A percentile compares a stretch with the other conserved stretches of the same genome.
These are phyloP conservation scores for Tilletiopsis washingtonensis DNA, from an alignment of 1,284 basidiomycete genomes.

Conservation along the genomic window DNA sequence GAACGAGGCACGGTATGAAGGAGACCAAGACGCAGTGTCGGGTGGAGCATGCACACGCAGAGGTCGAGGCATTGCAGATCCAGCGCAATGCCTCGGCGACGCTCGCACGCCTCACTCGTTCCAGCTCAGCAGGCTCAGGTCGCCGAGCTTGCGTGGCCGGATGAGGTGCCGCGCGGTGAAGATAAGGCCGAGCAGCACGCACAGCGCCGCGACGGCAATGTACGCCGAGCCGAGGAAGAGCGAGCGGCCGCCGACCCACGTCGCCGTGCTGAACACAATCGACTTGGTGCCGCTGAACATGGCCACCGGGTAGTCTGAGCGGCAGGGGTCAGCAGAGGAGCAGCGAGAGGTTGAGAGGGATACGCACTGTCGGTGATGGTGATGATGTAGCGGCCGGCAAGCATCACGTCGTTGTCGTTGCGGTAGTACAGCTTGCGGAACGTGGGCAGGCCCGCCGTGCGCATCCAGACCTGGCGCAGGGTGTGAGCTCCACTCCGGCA, in stretches of 20 bases:
- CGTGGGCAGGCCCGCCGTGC: constrained; percentile 88
- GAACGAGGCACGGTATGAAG: too few species aligned
- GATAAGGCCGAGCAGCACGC: constrained; percentile 74
- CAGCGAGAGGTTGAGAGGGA: neutral
- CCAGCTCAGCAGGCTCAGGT: constrained; percentile 47
- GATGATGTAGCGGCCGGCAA: constrained; percentile 68
- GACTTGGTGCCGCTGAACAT: constrained; percentile 92
- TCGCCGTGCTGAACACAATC: constrained; percentile 89
- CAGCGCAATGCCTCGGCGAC: too few species aligned
- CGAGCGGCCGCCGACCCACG: constrained; percentile 97
- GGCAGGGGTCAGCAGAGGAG: neutral
- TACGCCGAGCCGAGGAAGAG: constrained; percentile 96
- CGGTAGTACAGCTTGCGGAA: constrained; percentile 91
- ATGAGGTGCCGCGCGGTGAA: constrained; percentile 88
- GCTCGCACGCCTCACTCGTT: too few species aligned
- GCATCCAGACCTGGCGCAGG: constrained; percentile 71
- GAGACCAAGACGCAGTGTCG: too few species aligned
- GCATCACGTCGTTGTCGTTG: constrained; percentile 71
- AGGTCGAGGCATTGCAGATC: too few species aligned
- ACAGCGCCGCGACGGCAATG: constrained; percentile 77
- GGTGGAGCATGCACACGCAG: too few species aligned
- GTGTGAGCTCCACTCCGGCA: neutral
- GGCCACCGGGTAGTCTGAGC: constrained; percentile 80
- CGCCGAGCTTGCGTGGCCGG: constrained; percentile 69
- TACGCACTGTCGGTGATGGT: constrained; percentile 67